Evolutionary conservation across 306 rosid genomes (phyloP), one percentile per base, ranked within the genome.

Genomic region (Glycyrrhiza uralensis): DNA sequence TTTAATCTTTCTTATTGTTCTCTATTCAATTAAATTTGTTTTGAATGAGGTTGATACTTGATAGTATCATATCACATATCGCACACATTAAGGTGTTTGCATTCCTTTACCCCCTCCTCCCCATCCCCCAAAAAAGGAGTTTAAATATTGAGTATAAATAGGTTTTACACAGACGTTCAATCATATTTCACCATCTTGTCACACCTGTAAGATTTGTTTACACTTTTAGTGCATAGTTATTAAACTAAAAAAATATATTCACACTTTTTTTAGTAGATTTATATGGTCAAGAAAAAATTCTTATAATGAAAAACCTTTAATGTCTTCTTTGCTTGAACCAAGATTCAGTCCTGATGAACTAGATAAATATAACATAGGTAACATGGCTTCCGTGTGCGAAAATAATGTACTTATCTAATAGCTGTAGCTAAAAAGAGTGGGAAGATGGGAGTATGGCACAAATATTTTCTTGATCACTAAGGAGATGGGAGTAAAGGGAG

Each of bases 1-100:
- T 23, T 33, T 26, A 65, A 50, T 70, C 42, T 44, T 80, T 62
- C 59, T 63, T n/a, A 19, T 28, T 68, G 36, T n/a, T 73, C 63
- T 59, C 29, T 45, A 32, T 59, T 67, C 45, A 30, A 32, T 39
- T 69, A 58, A 32, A 24, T 49, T 77, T 47, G 50, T 54, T 44
- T 33, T 69, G 23, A 28, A 46, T 45, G 32, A 56, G 33, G 51
- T 61, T 50, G 33, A 68, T 59, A 39, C 24, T 60, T 29, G 36
- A 68, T 39, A 49, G 11, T 29, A 42, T 57, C 26, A 52, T 61
- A 3, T 29, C 18, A 9, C 50, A 51, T 54, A 23, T 66, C 13
- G 23, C 39, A 60, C 60, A 36, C 4, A 32, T 46, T 28, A 1
- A 13, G 12, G 44, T 58, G 51, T 28, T 26, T 47, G 29, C 54